Conservation (phyloP, 441 rosid species). For the Erodium chrysanthum region DNA sequence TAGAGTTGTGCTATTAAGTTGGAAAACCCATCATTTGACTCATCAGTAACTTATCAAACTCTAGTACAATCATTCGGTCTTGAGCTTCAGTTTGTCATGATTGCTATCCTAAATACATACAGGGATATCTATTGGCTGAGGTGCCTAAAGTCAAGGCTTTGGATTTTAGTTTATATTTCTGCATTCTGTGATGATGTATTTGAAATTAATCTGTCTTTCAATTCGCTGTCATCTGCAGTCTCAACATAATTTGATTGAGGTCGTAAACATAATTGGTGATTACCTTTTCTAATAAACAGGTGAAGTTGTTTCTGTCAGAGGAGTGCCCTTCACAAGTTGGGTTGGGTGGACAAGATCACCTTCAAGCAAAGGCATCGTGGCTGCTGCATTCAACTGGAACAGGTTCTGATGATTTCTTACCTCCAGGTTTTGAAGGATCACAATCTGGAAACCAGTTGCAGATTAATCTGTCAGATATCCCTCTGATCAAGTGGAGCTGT, state of each 20-base stretch:
- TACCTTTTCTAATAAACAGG: slow-evolving; percentile 35
- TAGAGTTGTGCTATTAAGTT: too few relatives aligned
- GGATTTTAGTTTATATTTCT: not conserved
- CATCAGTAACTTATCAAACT: too few relatives aligned
- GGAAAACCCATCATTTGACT: too few relatives aligned
- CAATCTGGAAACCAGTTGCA: slow-evolving; percentile 40
- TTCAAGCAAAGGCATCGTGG: slow-evolving; percentile 70
- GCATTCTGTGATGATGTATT: not conserved
- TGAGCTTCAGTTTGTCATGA: not conserved
- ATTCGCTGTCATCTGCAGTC: too few relatives aligned
- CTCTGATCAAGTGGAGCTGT: slow-evolving; percentile 62
- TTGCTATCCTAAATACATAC: not conserved
- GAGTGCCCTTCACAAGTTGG: slow-evolving; percentile 90
- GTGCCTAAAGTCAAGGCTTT: not conserved
- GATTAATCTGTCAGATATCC: slow-evolving; percentile 53
- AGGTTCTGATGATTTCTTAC: slow-evolving; percentile 50
- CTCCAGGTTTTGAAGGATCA: slow-evolving; percentile 87
- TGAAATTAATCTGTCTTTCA: not conserved
- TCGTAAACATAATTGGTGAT: slow-evolving; percentile 5
- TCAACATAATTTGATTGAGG: not conserved
- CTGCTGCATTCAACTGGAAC: slow-evolving; percentile 40
- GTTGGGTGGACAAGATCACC: slow-evolving; percentile 73
- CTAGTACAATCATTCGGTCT: too few relatives aligned
- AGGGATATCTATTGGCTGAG: not conserved
- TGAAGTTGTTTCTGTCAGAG: slow-evolving; percentile 66